Evolutionary conservation across 108 stramenopile genomes (phyloP).

Genomic region (Cyclostephanos tholiformis): DNA sequence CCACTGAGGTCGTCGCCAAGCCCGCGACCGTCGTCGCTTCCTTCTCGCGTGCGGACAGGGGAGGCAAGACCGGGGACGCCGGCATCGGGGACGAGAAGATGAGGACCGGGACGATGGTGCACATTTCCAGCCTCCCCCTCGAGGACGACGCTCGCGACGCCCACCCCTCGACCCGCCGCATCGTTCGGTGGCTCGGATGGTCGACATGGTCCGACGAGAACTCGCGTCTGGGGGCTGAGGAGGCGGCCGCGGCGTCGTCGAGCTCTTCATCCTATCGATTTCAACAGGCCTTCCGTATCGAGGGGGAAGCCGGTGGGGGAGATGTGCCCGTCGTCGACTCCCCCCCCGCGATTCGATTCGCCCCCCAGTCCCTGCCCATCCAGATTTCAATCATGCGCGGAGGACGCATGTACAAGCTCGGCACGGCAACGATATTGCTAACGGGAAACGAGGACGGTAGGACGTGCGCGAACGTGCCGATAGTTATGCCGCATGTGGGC

Average conservation of each 20-base stretch:
- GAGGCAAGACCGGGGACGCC: neutral
- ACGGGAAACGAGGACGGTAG: neutral
- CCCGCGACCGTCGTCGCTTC: slow-evolving; percentile 4
- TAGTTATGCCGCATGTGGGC: neutral
- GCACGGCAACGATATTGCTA: neutral
- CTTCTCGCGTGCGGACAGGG: neutral
- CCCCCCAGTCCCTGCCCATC: neutral
- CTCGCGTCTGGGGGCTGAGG: neutral
- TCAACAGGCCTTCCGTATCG: neutral
- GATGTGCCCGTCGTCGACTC: neutral
- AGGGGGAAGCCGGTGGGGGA: neutral
- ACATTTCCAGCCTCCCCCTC: neutral
- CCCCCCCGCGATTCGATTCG: neutral
- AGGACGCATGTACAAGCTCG: slow-evolving; percentile 2
- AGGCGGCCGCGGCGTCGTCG: neutral
- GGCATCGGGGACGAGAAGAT: too few species aligned
- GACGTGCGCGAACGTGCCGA: neutral
- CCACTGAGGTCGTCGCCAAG: neutral
- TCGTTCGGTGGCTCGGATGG: neutral
- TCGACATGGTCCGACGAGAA: neutral
- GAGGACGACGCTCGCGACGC: neutral
- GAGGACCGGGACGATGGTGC: neutral
- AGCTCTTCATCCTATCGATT: neutral
- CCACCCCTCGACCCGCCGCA: too few species aligned
- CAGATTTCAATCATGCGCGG: neutral